A percentile compares a stretch with the other conserved stretches of the same genome.
Evolutionary conservation across 768 basidiomycete genomes (phyloP).

Genomic region (Leccinum incarnatum): DNA sequence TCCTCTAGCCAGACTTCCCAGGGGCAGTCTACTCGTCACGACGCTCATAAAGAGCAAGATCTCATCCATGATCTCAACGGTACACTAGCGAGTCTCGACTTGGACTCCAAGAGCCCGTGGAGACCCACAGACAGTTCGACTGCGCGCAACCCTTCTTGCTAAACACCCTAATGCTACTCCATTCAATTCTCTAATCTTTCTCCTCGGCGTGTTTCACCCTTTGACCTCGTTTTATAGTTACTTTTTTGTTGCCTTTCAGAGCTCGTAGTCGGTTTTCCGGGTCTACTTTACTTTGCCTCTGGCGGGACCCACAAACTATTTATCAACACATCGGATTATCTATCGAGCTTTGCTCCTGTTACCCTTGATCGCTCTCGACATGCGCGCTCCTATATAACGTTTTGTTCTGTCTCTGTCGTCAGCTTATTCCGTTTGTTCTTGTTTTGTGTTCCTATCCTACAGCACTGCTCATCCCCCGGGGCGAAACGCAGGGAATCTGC

Average conservation of each 20-base stretch:
- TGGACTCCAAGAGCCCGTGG: conserved; percentile 47
- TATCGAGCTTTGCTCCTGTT: conserved; percentile 34
- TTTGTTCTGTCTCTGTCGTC: conserved; percentile 32
- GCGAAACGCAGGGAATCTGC: conserved; percentile 9
- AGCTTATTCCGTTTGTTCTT: conserved; percentile 27
- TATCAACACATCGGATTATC: conserved; percentile 29
- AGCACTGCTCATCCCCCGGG: conserved; percentile 1
- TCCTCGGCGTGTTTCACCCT: conserved; percentile 10
- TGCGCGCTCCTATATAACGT: conserved; percentile 34
- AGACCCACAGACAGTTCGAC: conserved; percentile 23
- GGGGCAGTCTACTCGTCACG: conserved; percentile 21
- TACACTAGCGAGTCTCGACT: conserved; percentile 70
- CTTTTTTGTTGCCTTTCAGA: conserved; percentile 11
- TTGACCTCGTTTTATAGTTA: conserved; percentile 25
- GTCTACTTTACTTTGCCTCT: conserved; percentile 16
- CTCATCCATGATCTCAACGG: conserved; percentile 69
- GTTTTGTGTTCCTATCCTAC: conserved; percentile 28
- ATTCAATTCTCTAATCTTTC: conserved; percentile 8
- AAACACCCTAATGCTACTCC: conserved; percentile 12
- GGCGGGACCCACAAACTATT: conserved; percentile 28
- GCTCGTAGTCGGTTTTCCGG: conserved; percentile 18
- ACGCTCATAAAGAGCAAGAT: conserved; percentile 43
- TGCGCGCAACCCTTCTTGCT: conserved; percentile 20
- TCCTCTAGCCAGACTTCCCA: conserved; percentile 44
- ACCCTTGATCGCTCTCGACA: conserved; percentile 38